Percentiles rank a stretch among this genome's conserved stretches.
Conservation (phyloP, 805 yeast genomes). For the Ogataea trehaloabstinens region DNA sequence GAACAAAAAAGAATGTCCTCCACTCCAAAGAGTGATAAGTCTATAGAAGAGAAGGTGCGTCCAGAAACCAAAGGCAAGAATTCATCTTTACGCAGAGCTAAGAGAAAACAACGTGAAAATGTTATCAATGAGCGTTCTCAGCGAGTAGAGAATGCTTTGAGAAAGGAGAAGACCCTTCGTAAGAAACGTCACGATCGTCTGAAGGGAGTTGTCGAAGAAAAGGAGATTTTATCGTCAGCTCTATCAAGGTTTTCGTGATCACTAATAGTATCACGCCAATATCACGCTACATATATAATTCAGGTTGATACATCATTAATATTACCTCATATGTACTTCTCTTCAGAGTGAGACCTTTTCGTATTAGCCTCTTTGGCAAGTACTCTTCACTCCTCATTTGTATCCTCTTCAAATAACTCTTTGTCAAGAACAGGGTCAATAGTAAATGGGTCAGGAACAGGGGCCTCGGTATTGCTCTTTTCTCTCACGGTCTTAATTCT, state of each 20-base stretch:
- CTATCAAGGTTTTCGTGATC: slow-evolving; percentile 45
- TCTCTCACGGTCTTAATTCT: slow-evolving; percentile 84
- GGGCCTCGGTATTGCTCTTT: slow-evolving; percentile 69
- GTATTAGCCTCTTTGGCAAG: no score
- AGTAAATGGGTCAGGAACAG: slow-evolving; percentile 66
- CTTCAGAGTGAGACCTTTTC: background rate
- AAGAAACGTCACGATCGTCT: slow-evolving; percentile 44
- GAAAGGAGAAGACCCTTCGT: slow-evolving; percentile 71
- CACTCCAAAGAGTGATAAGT: slow-evolving; percentile 30
- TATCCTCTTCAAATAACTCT: slow-evolving; percentile 26
- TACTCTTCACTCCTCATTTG: slow-evolving; percentile 9
- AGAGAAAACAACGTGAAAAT: slow-evolving; percentile 81
- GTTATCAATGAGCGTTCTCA: slow-evolving; percentile 82
- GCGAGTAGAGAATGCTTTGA: slow-evolving; percentile 71
- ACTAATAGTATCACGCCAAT: background rate
- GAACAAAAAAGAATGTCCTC: slow-evolving; percentile 32
- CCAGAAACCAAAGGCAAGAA: slow-evolving; percentile 78
- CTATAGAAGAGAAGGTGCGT: slow-evolving; percentile 53
- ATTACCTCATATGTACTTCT: background rate
- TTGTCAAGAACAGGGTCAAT: slow-evolving; percentile 44
- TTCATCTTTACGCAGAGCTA: slow-evolving; percentile 74
- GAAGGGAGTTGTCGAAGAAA: slow-evolving; percentile 49
- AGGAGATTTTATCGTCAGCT: slow-evolving; percentile 50
- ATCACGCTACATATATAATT: slow-evolving; percentile 7
- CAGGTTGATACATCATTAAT: slow-evolving; percentile 1